Evolutionary conservation across 768 basidiomycete genomes (phyloP).

Genomic region (Tremella fuciformis): DNA sequence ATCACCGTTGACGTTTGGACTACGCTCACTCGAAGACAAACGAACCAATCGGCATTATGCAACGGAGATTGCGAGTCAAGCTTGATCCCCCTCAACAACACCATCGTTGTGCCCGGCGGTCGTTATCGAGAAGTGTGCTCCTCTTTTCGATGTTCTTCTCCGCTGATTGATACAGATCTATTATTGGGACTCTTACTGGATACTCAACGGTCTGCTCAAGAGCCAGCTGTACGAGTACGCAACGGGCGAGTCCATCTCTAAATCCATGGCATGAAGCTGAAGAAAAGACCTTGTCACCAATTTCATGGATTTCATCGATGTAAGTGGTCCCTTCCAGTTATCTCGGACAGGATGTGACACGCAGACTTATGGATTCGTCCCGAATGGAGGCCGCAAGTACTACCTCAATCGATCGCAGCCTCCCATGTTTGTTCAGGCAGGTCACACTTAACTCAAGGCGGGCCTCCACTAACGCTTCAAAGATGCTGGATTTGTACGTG

Average conservation of each 20-base stretch:
- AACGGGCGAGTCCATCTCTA: background rate
- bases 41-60: conserved; percentile 70
- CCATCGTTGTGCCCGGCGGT: conserved; percentile 82
- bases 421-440: conserved; percentile 76
- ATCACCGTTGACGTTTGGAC: background rate
- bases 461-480: conserved; percentile 12
- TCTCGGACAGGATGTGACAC: background rate
- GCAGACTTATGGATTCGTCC: conserved; percentile 75
- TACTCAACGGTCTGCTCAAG: conserved; percentile 71
- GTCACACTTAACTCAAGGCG: conserved; percentile 21
- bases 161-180: conserved; percentile 34
- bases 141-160: background rate
- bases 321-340: too few relatives aligned
- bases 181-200: conserved; percentile 49
- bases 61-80: conserved; percentile 68
- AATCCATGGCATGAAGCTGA: background rate
- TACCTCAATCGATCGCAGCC: conserved; percentile 92
- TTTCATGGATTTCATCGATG: conserved; percentile 88
- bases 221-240: conserved; percentile 71
- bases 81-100: conserved; percentile 84
- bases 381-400: conserved; percentile 89
- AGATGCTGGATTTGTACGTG: conserved; percentile 91
- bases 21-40: conserved; percentile 52
- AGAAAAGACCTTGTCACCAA: conserved; percentile 67
- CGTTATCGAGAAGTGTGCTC: conserved; percentile 58